Conservation (phyloP, 2,329 filamentous ascomycete species). For the Pseudomassariella vexata region DNA sequence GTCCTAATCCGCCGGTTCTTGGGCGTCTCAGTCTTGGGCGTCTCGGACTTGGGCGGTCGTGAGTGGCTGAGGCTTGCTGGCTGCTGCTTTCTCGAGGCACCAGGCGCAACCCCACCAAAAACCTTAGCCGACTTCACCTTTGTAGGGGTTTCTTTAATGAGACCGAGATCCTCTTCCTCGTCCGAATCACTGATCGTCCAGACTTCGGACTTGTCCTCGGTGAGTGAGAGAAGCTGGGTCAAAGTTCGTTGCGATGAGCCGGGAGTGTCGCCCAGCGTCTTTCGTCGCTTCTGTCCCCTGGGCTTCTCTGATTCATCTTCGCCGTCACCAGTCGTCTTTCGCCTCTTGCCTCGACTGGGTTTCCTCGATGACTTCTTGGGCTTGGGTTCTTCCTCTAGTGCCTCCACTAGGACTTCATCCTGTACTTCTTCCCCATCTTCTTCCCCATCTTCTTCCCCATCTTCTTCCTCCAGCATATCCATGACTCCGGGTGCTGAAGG, state of each 20-base stretch:
- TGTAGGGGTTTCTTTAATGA: slow-evolving; percentile 20
- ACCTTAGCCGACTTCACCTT: too few relatives aligned
- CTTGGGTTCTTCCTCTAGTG: slow-evolving; percentile 9
- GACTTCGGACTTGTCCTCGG: slow-evolving; percentile 10
- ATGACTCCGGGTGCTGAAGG: slow-evolving; percentile 9
- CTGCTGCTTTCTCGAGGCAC: neutral
- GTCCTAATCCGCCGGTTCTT: slow-evolving; percentile 15
- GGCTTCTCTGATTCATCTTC: slow-evolving; percentile 11
- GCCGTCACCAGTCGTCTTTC: slow-evolving; percentile 22
- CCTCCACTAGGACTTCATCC: slow-evolving; percentile 5
- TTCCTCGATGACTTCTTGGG: slow-evolving; percentile 10
- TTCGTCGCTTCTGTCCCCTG: slow-evolving; percentile 21
- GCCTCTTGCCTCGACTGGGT: slow-evolving; percentile 14
- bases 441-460: slow-evolving; percentile 2
- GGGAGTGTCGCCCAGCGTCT: slow-evolving; percentile 22
- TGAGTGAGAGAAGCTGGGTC: slow-evolving; percentile 18
- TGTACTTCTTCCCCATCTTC: slow-evolving; percentile 13
- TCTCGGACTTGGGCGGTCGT: neutral
- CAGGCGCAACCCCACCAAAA: neutral
- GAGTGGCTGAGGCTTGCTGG: neutral
- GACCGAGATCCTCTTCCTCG: slow-evolving; percentile 15
- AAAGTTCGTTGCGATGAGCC: slow-evolving; percentile 21
- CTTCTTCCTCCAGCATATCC: neutral
- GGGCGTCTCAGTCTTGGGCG: slow-evolving; percentile 19
- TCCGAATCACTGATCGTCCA: slow-evolving; percentile 21